A percentile compares a stretch with the other conserved stretches of the same genome.
These are phyloP conservation scores for Tricholoma sp. DNA, from an alignment of 768 basidiomycete genomes.

Conservation along the genomic window DNA sequence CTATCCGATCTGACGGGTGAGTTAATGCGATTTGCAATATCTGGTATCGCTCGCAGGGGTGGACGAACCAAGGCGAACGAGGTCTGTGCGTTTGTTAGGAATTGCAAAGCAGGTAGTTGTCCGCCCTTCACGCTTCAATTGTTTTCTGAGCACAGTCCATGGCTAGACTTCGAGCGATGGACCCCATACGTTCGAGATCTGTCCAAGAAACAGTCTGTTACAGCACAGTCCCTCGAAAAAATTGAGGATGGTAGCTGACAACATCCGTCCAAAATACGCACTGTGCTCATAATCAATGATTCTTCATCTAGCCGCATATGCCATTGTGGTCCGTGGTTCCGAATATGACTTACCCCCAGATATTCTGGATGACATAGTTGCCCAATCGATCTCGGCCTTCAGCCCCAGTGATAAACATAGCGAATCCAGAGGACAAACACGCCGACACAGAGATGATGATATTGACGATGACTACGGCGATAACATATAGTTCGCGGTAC, in stretches of 20 bases:
- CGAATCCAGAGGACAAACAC: slow-evolving; percentile 1
- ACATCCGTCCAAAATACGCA: neutral
- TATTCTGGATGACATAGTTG: slow-evolving; percentile 65
- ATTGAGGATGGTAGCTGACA: slow-evolving; percentile 78
- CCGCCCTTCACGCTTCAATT: neutral
- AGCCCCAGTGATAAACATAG: slow-evolving; percentile 1
- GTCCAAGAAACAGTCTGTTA: slow-evolving; percentile 84
- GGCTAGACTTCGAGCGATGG: slow-evolving; percentile 72
- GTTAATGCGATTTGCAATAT: slow-evolving; percentile 93
- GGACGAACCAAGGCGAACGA: slow-evolving; percentile 58
- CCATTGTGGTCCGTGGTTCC: slow-evolving; percentile 64
- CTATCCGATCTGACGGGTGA: slow-evolving; percentile 95
- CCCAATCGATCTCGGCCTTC: slow-evolving; percentile 37
- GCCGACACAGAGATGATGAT: slow-evolving; percentile 15
- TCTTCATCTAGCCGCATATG: slow-evolving; percentile 54
- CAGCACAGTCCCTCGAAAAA: slow-evolving; percentile 84
- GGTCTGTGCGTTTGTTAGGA: slow-evolving; percentile 67
- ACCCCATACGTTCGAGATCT: slow-evolving; percentile 68
- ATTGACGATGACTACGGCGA: slow-evolving; percentile 18
- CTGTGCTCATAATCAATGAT: slow-evolving; percentile 2
- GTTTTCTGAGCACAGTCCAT: slow-evolving; percentile 1
- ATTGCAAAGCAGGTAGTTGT: slow-evolving; percentile 62
- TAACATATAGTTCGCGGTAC: neutral
- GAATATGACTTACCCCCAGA: slow-evolving; percentile 69
- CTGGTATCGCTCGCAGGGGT: slow-evolving; percentile 64